Base-by-base conservation (phyloP, 257 asterid species). In the Gentiana dahurica region DNA sequence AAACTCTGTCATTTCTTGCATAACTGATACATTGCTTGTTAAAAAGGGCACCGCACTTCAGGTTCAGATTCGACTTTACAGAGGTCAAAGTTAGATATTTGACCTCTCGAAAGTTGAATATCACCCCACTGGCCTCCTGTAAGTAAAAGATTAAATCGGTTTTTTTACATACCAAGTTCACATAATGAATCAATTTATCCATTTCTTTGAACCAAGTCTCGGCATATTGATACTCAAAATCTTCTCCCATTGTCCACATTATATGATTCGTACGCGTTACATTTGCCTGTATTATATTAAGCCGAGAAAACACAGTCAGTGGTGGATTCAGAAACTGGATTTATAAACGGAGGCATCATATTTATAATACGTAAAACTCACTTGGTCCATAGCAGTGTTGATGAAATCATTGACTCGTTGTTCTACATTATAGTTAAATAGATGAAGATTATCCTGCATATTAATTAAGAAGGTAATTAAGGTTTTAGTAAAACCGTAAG, bases 221-320 rank as follows among this genome's bases (percentile, higher is more conserved):
- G 2, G 95, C 95, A 61, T 88, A 88, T 55, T 81, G 89, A 72
- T 88, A 88, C 60, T 71, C 77, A 70, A 88, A 88, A 68, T 88
- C 96, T 45, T 88, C 91, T 51, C 96, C 96, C 96, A 88, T 88
- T 24, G 96, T 88, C 94, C 94, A 88, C 96, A 88, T 88, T 32
- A 88, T 79, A 72, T 88, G 96, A 75, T 88, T 79, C 39, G 87
- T 78, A 55, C 78, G 83, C 0, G 96, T 88, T 52, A 88, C 90
- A 68, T 88, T 85, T 66, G 88, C 96, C 95, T 87, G 76, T 51
- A 24, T 24, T 24, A 24, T 24, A 24, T 24, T 24, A 24, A 24
- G 0, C 81, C 84, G 74, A 46, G 8, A 43, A 15, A 58, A 3
- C 35, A 9, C 4, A 51, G 3, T n/a, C 2, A 51, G 33, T 12